Base-by-base conservation (phyloP, 1,139 yeast species). In the Geotrichum macrosporum region DNA sequence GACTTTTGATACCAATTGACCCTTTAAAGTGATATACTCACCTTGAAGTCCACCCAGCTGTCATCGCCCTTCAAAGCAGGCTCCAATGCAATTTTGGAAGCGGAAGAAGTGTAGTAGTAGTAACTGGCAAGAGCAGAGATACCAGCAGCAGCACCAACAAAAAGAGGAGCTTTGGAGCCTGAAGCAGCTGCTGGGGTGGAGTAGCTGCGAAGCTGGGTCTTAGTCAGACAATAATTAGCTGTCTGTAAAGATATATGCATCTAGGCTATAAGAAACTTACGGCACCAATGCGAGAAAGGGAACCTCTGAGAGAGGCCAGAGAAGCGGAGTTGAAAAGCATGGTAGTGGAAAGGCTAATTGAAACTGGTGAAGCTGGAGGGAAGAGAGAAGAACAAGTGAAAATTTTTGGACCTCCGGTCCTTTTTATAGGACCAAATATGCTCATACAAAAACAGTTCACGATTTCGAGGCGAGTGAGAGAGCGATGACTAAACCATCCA, bases 1-100 rank as follows among this genome's bases (percentile, higher is more conserved):
- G n/a, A 20, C 5, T 13, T 6, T 9, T 8, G 16, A 12, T 9
- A 21, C 4, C n/a, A 16, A 16, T n/a, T n/a, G n/a, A n/a, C n/a
- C n/a, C n/a, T n/a, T n/a, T n/a, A n/a, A n/a, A n/a, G n/a, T n/a
- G 5, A 20, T 6, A 21, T 3, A 21, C 27, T 20, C 31, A 30
- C 42, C 33, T 46, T 47, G 20, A 47, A 47, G 31, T 44, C 50
- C 15, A 35, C 44, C 47, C 47, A 47, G 16, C 39, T 20, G 34
- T 33, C 45, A n/a, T 38, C 47, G 16, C 50, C 50, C 24, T 43
- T 43, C 8, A 47, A 34, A 10, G 47, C 40, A 26, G 30, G 24
- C 29, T 47, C 50, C 13, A 40, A 30, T 2, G 45, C 32, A 24
- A 42, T 38, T 35, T 38, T 38, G 16, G 43, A 34, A 5, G 36